Percentiles rank a stretch among this genome's conserved stretches.
Conservation (phyloP, 768 basidiomycete genomes). For the Leucosporidium creatinivorum region DNA sequence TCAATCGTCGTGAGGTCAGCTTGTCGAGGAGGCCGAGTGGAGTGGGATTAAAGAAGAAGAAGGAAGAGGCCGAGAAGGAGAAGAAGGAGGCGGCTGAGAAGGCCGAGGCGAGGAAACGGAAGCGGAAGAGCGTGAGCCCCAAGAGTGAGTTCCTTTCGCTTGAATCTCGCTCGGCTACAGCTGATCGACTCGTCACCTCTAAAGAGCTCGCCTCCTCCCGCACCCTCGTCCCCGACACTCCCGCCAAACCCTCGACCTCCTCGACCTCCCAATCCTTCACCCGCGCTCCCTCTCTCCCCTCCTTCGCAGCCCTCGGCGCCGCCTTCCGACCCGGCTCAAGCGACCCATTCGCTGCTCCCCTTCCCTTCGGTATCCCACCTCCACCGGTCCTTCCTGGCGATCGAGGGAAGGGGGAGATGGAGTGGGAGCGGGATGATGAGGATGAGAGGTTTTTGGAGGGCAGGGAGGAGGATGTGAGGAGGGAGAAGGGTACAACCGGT, state of each 20-base stretch:
- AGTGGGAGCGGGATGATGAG: not conserved
- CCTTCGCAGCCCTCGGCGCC: conserved; percentile 30
- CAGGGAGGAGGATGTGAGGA: conserved; percentile 6
- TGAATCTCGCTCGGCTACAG: too few species aligned
- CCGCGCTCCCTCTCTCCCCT: conserved; percentile 17
- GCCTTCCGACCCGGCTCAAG: conserved; percentile 17
- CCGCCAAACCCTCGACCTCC: conserved; percentile 6
- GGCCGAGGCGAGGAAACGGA: not conserved
- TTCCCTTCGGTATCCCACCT: conserved; percentile 3
- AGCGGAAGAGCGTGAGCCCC: conserved; percentile 26
- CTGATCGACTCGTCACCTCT: not conserved
- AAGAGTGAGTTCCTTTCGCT: conserved; percentile 14
- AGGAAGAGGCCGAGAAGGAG: conserved; percentile 1
- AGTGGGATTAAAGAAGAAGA: conserved; percentile 4
- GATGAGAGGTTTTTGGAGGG: conserved; percentile 10
- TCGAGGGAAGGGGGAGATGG: not conserved
- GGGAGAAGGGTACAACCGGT: not conserved
- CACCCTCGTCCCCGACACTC: conserved; percentile 30
- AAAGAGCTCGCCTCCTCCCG: conserved; percentile 4
- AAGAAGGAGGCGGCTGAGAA: conserved; percentile 5
- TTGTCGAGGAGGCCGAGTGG: conserved; percentile 2
- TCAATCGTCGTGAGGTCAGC: conserved; percentile 23
- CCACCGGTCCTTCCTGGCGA: conserved; percentile 9
- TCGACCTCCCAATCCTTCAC: conserved; percentile 14
- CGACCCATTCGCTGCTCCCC: not conserved